Base-by-base conservation (phyloP, 208 protist species). In the Vickermania ingenoplastis region DNA sequence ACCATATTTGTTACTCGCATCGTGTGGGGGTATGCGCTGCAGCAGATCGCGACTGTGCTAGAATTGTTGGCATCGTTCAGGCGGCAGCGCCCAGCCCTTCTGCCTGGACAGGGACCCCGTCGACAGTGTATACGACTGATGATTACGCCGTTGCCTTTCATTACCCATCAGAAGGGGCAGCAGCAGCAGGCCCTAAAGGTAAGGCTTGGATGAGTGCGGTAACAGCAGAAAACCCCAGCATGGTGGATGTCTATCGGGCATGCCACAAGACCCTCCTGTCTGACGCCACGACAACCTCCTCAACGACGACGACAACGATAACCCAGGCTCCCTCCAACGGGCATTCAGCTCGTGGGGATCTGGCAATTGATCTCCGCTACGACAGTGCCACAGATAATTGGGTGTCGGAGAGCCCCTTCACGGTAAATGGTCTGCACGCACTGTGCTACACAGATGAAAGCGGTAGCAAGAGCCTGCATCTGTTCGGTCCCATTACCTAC, bases 1-100 rank as follows among this genome's bases (percentile, higher is more conserved):
- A 86, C 75, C 82, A 86, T 52, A 65, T 91, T 25, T 95, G 88
- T 64, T 92, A 91, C 75, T 81, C 82, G 5, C 69, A 89, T 52
- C 71, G 69, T 31, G 25, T 58, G 1, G 79, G 52, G 13, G n/a
- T 28, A 11, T 90, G 82, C 61, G 70, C 58, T 21, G 49, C 63
- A 5, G 58, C 25, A 23, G 62, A 49, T 7, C 53, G 69, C 14
- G 80, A 94, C 41, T 91, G 85, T 70, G 84, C 88, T 21, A 74
- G 89, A 1, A 71, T 91, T 13, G 77, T 95, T 31, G 89, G 77
- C 1, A 60, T 41, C 2, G 67, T 95, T n/a, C 50, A 61, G 23
- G 79, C 83, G 22, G 66, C 78, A 0, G 58, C 61, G 24, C 59
- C 75, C 26, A 69, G 69, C 53, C 83, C 83, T 25, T 55, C 58